Evolutionary conservation across 371 early-diverging fungal species (phyloP).

Genomic region (Mucor lusitanicus): DNA sequence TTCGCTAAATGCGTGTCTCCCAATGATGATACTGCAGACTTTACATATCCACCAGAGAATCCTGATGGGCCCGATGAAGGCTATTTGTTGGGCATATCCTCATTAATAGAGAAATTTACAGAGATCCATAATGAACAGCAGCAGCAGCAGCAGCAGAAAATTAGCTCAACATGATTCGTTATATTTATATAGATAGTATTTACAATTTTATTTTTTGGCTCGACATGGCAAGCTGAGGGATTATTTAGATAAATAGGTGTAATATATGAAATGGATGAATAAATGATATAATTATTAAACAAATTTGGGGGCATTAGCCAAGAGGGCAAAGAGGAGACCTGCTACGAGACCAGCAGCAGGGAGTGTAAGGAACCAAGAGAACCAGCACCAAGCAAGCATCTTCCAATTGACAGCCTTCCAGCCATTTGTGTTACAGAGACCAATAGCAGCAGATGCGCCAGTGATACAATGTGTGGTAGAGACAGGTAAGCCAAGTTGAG

Average conservation of each 20-base stretch:
- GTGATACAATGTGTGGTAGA: constrained; percentile 92
- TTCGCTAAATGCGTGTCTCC: constrained; percentile 79
- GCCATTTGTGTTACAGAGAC: constrained; percentile 75
- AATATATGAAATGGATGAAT: not conserved
- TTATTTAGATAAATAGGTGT: too few species aligned
- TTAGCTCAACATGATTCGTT: not conserved
- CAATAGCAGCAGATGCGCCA: constrained; percentile 82
- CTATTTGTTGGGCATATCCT: constrained; percentile 72
- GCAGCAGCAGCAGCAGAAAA: too few species aligned
- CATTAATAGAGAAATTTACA: constrained; percentile 45
- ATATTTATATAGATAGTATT: not conserved
- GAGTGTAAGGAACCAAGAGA: constrained; percentile 81
- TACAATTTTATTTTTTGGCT: not conserved
- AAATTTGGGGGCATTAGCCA: constrained; percentile 53
- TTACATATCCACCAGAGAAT: constrained; percentile 64
- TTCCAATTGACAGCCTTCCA: constrained; percentile 79
- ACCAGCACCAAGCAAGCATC: constrained; percentile 67
- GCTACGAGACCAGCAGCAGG: constrained; percentile 73
- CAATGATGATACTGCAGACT: constrained; percentile 24
- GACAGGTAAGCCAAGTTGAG: constrained; percentile 80
- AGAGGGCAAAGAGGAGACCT: constrained; percentile 70
- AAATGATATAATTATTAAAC: not conserved
- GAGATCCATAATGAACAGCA: not conserved
- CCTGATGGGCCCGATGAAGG: constrained; percentile 65
- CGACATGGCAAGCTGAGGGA: not conserved